A percentile compares a stretch with the other conserved stretches of the same genome.
phyloP scores from a whole-genome alignment of 768 basidiomycete genomes.

The Amanita phalloides region DNA sequence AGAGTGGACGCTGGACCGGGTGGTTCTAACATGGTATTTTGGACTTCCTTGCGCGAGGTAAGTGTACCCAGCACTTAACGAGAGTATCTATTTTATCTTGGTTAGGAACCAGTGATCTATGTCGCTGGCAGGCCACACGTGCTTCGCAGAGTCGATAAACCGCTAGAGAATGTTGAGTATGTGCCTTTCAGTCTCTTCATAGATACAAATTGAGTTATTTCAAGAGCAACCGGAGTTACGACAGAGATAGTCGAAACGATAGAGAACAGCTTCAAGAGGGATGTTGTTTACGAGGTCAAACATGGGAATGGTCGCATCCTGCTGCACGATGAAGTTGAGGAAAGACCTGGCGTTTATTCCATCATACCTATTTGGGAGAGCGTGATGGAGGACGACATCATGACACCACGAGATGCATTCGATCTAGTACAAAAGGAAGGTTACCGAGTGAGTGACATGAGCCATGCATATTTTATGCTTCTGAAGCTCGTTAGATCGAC shows the following conservation, averaged over 20 bases:
- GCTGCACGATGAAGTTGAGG: conserved; percentile 93
- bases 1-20: conserved; percentile 73
- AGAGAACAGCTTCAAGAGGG: conserved; percentile 81
- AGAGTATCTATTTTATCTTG: conserved; percentile 1
- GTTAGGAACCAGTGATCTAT: conserved; percentile 87
- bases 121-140: conserved; percentile 84
- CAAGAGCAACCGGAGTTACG: conserved; percentile 86
- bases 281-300: conserved; percentile 76
- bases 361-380: conserved; percentile 95
- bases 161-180: conserved; percentile 92
- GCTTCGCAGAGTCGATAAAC: conserved; percentile 75
- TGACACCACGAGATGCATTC: conserved; percentile 82
- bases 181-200: conserved; percentile 13
- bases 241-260: conserved; percentile 85
- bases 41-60: conserved; percentile 94
- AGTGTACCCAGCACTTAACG: conserved; percentile 5
- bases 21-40: conserved; percentile 69
- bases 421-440: conserved; percentile 66
- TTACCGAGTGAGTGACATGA: conserved; percentile 41
- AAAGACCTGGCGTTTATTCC: conserved; percentile 78
- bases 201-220: not conserved
- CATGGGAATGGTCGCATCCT: conserved; percentile 67
- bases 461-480: not conserved
- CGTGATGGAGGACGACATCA: conserved; percentile 68
- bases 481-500: conserved; percentile 44